These are phyloP conservation scores for Nymphaea colorata DNA, from an alignment of 164 flowering plant species.

Conservation along the genomic window DNA sequence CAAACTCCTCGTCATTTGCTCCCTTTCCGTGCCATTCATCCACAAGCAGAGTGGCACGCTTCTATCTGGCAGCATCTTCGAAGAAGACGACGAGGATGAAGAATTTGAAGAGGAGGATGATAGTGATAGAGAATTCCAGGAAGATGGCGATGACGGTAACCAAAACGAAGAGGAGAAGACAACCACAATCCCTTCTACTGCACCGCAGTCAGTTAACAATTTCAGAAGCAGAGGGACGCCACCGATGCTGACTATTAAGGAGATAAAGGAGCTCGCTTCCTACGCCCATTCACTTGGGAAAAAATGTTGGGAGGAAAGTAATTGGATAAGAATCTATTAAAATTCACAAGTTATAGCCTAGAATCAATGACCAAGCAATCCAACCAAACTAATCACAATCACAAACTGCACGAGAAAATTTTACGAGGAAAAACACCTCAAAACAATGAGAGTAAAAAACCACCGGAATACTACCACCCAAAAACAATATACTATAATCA, in stretches of 20 bases:
- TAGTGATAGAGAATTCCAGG: not conserved
- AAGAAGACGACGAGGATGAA: not conserved
- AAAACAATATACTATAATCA: too few species aligned
- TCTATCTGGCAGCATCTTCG: not conserved
- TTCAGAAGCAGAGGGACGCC: not conserved
- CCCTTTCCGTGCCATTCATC: not conserved
- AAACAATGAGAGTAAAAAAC: too few species aligned
- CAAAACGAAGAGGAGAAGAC: not conserved
- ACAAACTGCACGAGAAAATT: too few species aligned
- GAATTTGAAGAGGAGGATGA: too few species aligned
- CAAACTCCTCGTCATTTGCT: not conserved
- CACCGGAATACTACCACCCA: too few species aligned
- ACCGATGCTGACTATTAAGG: constrained; percentile 21
- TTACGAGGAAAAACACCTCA: too few species aligned
- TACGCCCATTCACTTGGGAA: constrained; percentile 80
- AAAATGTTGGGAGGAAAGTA: too few species aligned
- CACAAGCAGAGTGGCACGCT: not conserved
- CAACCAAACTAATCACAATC: too few species aligned
- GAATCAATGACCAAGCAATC: too few species aligned
- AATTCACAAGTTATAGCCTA: too few species aligned
- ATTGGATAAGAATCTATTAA: too few species aligned
- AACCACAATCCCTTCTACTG: not conserved
- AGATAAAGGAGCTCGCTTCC: constrained; percentile 78
- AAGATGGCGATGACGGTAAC: not conserved
- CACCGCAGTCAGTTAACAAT: not conserved